Evolutionary conservation across 352 stramenopile genomes (phyloP).

Genomic region (Phytophthora rubi): DNA sequence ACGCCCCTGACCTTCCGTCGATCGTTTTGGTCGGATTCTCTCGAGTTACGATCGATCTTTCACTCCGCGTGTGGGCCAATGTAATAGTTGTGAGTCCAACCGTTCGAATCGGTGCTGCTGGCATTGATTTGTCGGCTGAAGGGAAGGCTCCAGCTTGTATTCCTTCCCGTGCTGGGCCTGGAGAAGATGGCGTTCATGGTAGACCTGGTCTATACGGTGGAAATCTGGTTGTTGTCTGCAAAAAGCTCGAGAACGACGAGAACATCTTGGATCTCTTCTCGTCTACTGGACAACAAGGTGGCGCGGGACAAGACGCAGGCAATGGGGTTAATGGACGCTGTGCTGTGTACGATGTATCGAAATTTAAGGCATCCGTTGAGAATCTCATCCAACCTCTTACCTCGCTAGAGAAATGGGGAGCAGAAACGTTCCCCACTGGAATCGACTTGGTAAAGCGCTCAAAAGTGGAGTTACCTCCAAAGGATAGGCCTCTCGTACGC

Average conservation of each 20-base stretch:
- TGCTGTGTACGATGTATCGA: background rate
- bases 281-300: constrained; percentile 10
- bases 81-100: constrained; percentile 9
- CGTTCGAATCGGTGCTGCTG: background rate
- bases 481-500: background rate
- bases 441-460: background rate
- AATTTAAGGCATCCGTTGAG: constrained; percentile 1
- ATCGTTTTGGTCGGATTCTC: constrained; percentile 6
- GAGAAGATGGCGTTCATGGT: constrained; percentile 6
- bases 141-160: background rate
- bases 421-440: background rate
- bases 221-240: background rate
- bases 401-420: background rate
- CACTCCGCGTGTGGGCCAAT: constrained; percentile 6
- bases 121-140: constrained; percentile 6
- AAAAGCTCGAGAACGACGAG: background rate
- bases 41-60: background rate
- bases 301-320: constrained; percentile 7
- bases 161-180: constrained; percentile 3
- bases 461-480: background rate
- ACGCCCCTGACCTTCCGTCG: background rate
- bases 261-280: background rate
- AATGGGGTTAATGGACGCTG: background rate
- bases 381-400: background rate
- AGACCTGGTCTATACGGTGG: background rate